Evolutionary conservation across 2,329 filamentous ascomycete genomes (phyloP).

Genomic region (Penicillium palitans): DNA sequence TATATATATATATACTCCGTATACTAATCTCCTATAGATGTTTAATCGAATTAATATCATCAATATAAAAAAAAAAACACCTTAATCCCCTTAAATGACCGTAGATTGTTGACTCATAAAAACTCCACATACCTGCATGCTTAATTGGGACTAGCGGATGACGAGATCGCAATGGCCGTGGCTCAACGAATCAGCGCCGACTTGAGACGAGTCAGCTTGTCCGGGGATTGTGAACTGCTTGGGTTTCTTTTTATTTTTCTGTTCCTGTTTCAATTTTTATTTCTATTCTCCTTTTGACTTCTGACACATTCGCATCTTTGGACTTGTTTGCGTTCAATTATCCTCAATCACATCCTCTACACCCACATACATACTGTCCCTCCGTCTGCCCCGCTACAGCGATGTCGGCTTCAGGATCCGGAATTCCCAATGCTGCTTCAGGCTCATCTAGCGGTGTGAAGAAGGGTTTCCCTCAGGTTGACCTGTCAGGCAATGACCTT

Average conservation of each 20-base stretch:
- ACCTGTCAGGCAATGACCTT: constrained; percentile 79
- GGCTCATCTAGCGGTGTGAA: constrained; percentile 37
- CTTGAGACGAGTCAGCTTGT: constrained; percentile 6
- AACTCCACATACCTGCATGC: constrained; percentile 8
- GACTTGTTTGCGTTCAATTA: background rate
- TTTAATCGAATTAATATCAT: background rate
- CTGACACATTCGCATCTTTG: background rate
- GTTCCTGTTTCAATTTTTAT: background rate
- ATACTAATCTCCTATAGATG: background rate
- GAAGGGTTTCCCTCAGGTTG: constrained; percentile 62
- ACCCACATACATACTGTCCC: background rate
- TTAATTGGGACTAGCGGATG: constrained; percentile 19
- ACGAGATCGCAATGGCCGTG: constrained; percentile 18
- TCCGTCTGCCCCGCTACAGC: constrained; percentile 33
- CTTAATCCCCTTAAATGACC: too few relatives aligned
- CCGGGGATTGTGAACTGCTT: constrained; percentile 1
- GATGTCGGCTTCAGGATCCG: constrained; percentile 43
- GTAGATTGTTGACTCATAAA: constrained; percentile 6
- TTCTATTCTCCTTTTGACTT: background rate
- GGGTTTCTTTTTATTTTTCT: constrained; percentile 4
- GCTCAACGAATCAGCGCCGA: constrained; percentile 21
- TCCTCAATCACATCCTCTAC: background rate
- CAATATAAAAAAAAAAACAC: too few relatives aligned
- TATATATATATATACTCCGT: background rate
- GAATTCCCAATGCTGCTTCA: constrained; percentile 22